Base-by-base conservation (phyloP, 179 eudicot genomes). In the Corrigiola litoralis region DNA sequence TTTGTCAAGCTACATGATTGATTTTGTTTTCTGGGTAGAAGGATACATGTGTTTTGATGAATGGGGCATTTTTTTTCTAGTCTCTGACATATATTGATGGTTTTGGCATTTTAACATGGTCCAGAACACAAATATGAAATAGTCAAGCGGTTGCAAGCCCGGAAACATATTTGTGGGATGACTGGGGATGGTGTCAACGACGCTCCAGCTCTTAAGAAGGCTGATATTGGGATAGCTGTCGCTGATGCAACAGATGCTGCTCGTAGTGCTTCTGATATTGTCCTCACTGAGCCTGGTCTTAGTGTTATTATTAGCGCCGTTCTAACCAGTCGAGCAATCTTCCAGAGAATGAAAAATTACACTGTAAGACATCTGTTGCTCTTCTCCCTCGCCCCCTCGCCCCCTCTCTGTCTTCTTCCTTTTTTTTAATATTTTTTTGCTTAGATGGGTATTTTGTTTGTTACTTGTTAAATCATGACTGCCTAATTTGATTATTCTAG, bases 211-310 rank as follows among this genome's bases (percentile, higher is more conserved):
- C 84, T 92, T 49, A 92, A 92, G 79, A 92, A 90, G 77, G 98
- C 98, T 65, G 98, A 92, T 61, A 92, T 92, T 53, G 98, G 98
- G 23, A 92, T 92, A 76, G 98, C 98, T 62, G 97, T 92, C 67
- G 98, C 82, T 71, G 98, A 92, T 84, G 98, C 98, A 52, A 92
- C 96, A 33, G 98, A 92, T 76, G 98, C 97, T 38, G 98, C 98
- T 76, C 88, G 98, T 46, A 84, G 98, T 81, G 98, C 98, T 71
- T 92, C 97, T 29, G 98, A 92, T 56, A 92, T 92, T 69, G 98
- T 92, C 67, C 95, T 92, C 46, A 92, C 96, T 12, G 97, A 90
- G 81, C 97, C 97, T 53, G 97, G 97, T 27, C 87, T 90, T 3
- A 90, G 97, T 66, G 97, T 90, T 50, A 90, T 90, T 27, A 88